Evolutionary conservation across 768 basidiomycete genomes (phyloP).

Genomic region (Tricholomella constricta): DNA sequence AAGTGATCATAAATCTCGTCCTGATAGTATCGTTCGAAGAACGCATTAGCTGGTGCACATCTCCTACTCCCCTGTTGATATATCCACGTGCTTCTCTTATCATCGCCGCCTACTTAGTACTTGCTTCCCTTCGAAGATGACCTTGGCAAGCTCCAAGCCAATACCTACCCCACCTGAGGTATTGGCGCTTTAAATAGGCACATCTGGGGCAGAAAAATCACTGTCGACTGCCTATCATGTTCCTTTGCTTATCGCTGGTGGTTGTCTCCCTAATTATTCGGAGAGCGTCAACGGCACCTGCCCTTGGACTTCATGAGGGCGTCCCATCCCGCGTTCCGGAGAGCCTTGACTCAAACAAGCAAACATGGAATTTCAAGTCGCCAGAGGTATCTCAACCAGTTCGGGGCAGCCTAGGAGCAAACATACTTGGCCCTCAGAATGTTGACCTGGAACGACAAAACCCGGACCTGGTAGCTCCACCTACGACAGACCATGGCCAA

Average conservation of each 20-base stretch:
- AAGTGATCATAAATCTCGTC: too few relatives aligned
- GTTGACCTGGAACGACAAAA: conserved; percentile 56
- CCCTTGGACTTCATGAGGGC: background rate
- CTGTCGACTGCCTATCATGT: conserved; percentile 3
- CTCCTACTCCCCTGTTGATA: too few relatives aligned
- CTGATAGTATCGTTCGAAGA: too few relatives aligned
- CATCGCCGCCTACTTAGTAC: too few relatives aligned
- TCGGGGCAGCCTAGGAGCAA: conserved; percentile 44
- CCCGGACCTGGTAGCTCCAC: conserved; percentile 58
- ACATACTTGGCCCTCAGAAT: conserved; percentile 61
- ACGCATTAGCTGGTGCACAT: too few relatives aligned
- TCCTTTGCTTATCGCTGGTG: background rate
- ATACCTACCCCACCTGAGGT: too few relatives aligned
- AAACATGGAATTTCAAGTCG: conserved; percentile 4
- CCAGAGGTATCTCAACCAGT: conserved; percentile 33
- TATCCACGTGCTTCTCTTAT: too few relatives aligned
- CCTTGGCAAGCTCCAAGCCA: background rate
- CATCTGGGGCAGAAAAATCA: background rate
- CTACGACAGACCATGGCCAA: conserved; percentile 59
- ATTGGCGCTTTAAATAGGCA: background rate
- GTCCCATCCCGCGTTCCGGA: background rate
- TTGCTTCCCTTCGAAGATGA: background rate
- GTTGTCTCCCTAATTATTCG: conserved; percentile 1
- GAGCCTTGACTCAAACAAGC: conserved; percentile 9
- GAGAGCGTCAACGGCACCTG: conserved; percentile 9